Evolutionary conservation across 805 yeast genomes (phyloP).

Genomic region (Candida sonorensis): DNA sequence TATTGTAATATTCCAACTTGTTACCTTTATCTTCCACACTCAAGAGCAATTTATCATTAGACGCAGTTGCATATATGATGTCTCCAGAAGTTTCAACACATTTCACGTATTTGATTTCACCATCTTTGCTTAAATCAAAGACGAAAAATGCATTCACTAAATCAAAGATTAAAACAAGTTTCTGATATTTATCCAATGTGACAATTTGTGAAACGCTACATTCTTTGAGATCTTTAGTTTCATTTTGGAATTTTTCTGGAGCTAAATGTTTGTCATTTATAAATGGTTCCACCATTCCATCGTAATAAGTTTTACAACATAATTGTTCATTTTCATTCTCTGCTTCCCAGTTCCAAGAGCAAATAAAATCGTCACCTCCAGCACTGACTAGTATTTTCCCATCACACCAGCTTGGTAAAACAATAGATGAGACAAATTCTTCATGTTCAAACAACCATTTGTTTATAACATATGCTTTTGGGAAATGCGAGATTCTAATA

Average conservation of each 20-base stretch:
- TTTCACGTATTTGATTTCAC: slow-evolving; percentile 26
- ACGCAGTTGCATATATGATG: slow-evolving; percentile 20
- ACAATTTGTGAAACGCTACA: slow-evolving; percentile 36
- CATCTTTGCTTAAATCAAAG: slow-evolving; percentile 26
- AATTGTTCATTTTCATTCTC: slow-evolving; percentile 30
- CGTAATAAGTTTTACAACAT: slow-evolving; percentile 30
- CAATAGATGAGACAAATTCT: slow-evolving; percentile 69
- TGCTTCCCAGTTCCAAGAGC: slow-evolving; percentile 78
- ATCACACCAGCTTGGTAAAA: slow-evolving; percentile 44
- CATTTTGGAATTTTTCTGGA: slow-evolving; percentile 57
- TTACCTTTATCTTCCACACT: slow-evolving; percentile 19
- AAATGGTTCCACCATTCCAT: slow-evolving; percentile 35
- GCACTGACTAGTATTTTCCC: slow-evolving; percentile 59
- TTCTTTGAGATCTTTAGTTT: slow-evolving; percentile 40
- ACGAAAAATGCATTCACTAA: slow-evolving; percentile 37
- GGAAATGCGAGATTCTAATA: slow-evolving; percentile 75
- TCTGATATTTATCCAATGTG: slow-evolving; percentile 22
- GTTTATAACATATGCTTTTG: slow-evolving; percentile 70
- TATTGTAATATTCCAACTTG: slow-evolving; percentile 16
- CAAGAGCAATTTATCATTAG: slow-evolving; percentile 18
- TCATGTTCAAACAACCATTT: slow-evolving; percentile 82
- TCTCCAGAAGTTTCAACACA: slow-evolving; percentile 23
- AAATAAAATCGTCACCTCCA: slow-evolving; percentile 81
- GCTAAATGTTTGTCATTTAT: slow-evolving; percentile 55
- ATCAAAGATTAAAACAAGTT: slow-evolving; percentile 41